Conservation (phyloP, 78 protist genomes). For the Capsaspora owczarzaki region DNA sequence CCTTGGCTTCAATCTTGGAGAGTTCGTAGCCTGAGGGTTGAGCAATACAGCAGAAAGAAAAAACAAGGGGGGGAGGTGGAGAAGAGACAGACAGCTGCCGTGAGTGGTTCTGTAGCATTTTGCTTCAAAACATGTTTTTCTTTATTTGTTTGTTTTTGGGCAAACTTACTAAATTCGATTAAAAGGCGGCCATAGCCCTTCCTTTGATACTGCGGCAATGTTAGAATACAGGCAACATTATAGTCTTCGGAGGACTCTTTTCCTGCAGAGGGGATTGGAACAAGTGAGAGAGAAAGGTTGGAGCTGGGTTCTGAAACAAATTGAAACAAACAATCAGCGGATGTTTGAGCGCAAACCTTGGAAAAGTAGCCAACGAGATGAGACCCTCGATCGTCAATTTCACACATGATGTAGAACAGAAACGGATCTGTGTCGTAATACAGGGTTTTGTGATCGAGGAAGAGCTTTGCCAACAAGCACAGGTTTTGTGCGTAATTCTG, state of each 20-base stretch:
- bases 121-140: too few species aligned
- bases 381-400: conserved; percentile 22
- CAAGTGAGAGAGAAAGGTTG: not conserved
- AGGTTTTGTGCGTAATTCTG: conserved; percentile 67
- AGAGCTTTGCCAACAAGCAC: conserved; percentile 79
- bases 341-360: too few species aligned
- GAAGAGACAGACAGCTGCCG: not conserved
- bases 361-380: conserved; percentile 80
- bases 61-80: not conserved
- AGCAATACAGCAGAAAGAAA: not conserved
- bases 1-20: conserved; percentile 36
- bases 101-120: too few species aligned
- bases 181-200: conserved; percentile 75
- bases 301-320: too few species aligned
- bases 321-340: too few species aligned
- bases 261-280: conserved; percentile 17
- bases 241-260: conserved; percentile 41
- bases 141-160: too few species aligned
- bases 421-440: conserved; percentile 74
- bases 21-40: conserved; percentile 52
- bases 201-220: conserved; percentile 73
- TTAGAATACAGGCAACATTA: conserved; percentile 83
- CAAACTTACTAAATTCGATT: conserved; percentile 37
- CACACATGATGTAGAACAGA: conserved; percentile 66
- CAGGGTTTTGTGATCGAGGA: conserved; percentile 81